Conservation (phyloP, 2,329 filamentous ascomycete species). For the Alternaria sp. region DNA sequence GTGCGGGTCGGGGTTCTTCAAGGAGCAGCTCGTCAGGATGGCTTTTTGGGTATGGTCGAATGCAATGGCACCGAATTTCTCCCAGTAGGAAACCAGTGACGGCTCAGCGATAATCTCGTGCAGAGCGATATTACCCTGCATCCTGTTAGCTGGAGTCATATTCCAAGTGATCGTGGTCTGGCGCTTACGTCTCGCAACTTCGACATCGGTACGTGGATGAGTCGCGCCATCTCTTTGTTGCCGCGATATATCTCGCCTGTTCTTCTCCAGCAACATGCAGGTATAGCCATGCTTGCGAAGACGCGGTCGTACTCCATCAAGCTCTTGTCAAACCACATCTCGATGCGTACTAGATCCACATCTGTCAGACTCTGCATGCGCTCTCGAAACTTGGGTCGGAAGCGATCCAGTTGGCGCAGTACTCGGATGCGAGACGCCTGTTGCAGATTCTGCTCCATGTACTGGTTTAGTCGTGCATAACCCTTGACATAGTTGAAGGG, state of each 20-base stretch:
- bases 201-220: constrained; percentile 92
- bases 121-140: constrained; percentile 89
- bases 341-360: constrained; percentile 90
- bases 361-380: constrained; percentile 92
- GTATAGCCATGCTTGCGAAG: constrained; percentile 98
- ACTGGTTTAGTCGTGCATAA: constrained; percentile 85
- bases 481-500: constrained; percentile 99
- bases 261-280: constrained; percentile 94
- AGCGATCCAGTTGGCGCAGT: constrained; percentile 86
- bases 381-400: constrained; percentile 93
- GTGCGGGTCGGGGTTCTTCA: constrained; percentile 73
- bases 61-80: constrained; percentile 97
- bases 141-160: constrained; percentile 15
- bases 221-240: constrained; percentile 98
- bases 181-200: constrained; percentile 84
- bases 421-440: constrained; percentile 88
- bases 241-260: constrained; percentile 97
- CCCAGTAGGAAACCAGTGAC: constrained; percentile 96
- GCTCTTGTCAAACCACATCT: constrained; percentile 99
- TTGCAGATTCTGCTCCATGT: constrained; percentile 89
- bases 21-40: constrained; percentile 87
- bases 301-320: constrained; percentile 98
- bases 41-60: constrained; percentile 95
- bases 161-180: not conserved
- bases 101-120: constrained; percentile 97